Percentiles rank a stretch among this genome's conserved stretches.
Evolutionary conservation across 2,329 filamentous ascomycete species (phyloP).

Genomic region (Fusarium fujikuroi): DNA sequence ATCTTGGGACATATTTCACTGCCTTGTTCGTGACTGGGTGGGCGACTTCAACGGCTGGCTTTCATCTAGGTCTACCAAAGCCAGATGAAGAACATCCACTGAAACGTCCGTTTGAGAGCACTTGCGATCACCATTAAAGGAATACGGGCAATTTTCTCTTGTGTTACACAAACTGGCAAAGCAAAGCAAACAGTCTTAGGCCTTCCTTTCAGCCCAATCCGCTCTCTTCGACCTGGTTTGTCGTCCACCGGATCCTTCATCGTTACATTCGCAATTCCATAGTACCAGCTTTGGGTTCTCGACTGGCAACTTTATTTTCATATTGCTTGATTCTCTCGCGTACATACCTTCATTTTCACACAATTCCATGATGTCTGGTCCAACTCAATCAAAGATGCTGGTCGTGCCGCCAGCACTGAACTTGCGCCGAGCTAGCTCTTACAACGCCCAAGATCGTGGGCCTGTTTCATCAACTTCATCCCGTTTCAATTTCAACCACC

Average conservation of each 20-base stretch:
- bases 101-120: background rate
- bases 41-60: constrained; percentile 3
- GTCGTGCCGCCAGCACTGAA: constrained; percentile 67
- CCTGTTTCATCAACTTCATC: constrained; percentile 70
- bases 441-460: constrained; percentile 62
- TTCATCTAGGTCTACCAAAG: background rate
- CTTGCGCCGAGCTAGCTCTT: constrained; percentile 68
- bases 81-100: background rate
- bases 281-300: constrained; percentile 38
- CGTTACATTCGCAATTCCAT: background rate
- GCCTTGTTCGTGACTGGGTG: background rate
- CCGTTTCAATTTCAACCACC: constrained; percentile 73
- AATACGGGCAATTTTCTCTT: constrained; percentile 14
- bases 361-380: constrained; percentile 52
- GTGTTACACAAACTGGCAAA: constrained; percentile 22
- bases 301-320: constrained; percentile 30
- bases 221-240: constrained; percentile 16
- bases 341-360: background rate
- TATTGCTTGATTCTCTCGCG: constrained; percentile 21
- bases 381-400: constrained; percentile 61
- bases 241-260: constrained; percentile 3
- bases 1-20: background rate
- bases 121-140: constrained; percentile 11
- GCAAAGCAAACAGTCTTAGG: constrained; percentile 21
- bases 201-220: constrained; percentile 19